Percentiles rank a stretch among this genome's conserved stretches.
Conservation (phyloP, 2,329 filamentous ascomycete species). For the Botrytis porri region DNA sequence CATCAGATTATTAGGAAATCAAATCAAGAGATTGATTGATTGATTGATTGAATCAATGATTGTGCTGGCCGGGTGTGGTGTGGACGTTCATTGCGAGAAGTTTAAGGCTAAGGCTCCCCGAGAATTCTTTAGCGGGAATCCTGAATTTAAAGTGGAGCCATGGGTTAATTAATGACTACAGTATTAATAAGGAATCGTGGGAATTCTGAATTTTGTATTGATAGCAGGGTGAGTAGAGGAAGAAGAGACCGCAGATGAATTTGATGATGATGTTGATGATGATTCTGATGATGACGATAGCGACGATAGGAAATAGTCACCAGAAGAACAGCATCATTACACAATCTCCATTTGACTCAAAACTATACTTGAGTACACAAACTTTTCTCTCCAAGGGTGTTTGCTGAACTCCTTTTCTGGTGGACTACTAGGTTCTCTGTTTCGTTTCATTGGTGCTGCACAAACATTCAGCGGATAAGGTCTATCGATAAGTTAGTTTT, state of each 20-base stretch:
- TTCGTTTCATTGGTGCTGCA: neutral
- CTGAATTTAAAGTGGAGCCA: neutral
- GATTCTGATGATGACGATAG: neutral
- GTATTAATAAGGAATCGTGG: neutral
- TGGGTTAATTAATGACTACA: neutral
- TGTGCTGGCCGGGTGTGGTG: neutral
- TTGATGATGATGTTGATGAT: neutral
- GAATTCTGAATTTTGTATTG: neutral
- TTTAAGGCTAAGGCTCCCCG: slow-evolving; percentile 11
- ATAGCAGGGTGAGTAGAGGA: neutral
- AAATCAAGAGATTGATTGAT: slow-evolving; percentile 13
- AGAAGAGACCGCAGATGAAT: neutral
- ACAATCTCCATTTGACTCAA: neutral
- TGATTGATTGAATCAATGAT: no score
- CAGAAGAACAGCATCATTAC: neutral
- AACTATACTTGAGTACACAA: neutral
- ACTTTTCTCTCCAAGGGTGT: neutral
- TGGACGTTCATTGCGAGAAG: slow-evolving; percentile 1
- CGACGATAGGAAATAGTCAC: neutral
- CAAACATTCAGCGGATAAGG: neutral
- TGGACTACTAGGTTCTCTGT: neutral
- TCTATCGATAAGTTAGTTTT: neutral
- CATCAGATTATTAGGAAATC: neutral
- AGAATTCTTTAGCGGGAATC: slow-evolving; percentile 15
- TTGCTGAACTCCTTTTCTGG: slow-evolving; percentile 1